phyloP scores from a whole-genome alignment of 164 flowering plant species.

The Tetrastigma voinierianum region DNA sequence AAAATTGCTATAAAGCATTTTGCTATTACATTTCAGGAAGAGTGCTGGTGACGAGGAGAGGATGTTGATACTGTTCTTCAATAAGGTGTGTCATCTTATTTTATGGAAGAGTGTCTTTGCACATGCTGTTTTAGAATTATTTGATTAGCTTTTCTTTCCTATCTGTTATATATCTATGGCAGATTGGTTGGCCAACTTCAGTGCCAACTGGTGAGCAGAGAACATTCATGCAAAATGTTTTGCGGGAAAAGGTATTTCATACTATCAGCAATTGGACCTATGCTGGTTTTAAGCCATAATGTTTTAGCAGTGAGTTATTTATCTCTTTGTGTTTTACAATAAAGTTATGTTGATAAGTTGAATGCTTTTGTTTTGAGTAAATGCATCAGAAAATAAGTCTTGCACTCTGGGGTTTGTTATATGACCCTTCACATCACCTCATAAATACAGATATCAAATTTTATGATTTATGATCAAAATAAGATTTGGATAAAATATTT shows the following conservation, averaged over 20 bases:
- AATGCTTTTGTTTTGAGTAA: neutral
- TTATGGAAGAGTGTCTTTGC: neutral
- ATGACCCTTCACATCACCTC: too few relatives aligned
- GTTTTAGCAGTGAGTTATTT: neutral
- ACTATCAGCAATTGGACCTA: neutral
- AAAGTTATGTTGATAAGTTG: neutral
- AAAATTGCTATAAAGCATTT: neutral
- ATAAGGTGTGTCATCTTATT: slow-evolving; percentile 47
- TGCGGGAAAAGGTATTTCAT: slow-evolving; percentile 69
- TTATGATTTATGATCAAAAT: too few relatives aligned
- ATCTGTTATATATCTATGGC: slow-evolving; percentile 10
- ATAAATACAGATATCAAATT: too few relatives aligned
- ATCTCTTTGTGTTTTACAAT: neutral
- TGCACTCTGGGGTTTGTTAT: too few relatives aligned
- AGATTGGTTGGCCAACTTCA: slow-evolving; percentile 98
- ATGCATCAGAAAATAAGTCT: too few relatives aligned
- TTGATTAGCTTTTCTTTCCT: slow-evolving; percentile 1
- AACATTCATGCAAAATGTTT: slow-evolving; percentile 61
- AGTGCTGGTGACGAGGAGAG: slow-evolving; percentile 81
- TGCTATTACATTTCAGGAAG: slow-evolving; percentile 43
- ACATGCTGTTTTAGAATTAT: slow-evolving; percentile 3
- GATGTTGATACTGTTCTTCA: slow-evolving; percentile 77
- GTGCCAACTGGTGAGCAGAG: slow-evolving; percentile 86
- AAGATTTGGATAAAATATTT: too few relatives aligned
- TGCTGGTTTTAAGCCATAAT: neutral